A percentile compares a stretch with the other conserved stretches of the same genome.
phyloP scores from a whole-genome alignment of 495 filamentous ascomycete species.

The Choiromyces venosus region DNA sequence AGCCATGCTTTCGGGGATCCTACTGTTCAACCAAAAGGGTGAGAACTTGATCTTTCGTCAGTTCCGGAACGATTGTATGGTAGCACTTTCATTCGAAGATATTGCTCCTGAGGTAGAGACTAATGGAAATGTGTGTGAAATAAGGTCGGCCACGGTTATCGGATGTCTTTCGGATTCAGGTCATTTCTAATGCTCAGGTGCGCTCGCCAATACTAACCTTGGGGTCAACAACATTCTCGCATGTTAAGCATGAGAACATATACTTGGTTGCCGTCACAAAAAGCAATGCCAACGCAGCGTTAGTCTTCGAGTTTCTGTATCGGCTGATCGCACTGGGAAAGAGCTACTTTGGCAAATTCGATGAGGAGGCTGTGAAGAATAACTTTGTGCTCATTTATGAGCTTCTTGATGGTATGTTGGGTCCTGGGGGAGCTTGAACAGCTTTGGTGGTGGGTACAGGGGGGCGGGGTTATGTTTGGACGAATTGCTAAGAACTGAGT shows the following conservation, averaged over 20 bases:
- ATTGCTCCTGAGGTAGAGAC: neutral
- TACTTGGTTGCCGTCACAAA: constrained; percentile 97
- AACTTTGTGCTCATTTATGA: constrained; percentile 99
- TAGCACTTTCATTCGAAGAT: constrained; percentile 1
- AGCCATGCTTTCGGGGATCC: constrained; percentile 85
- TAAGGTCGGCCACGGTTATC: constrained; percentile 75
- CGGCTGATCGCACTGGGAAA: constrained; percentile 82
- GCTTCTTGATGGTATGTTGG: constrained; percentile 74
- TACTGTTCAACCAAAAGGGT: constrained; percentile 99
- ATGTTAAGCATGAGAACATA: constrained; percentile 99
- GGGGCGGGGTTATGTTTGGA: constrained; percentile 3
- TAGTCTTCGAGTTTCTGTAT: constrained; percentile 98
- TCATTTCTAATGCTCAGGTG: constrained; percentile 97
- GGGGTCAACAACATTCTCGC: constrained; percentile 96
- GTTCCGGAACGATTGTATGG: constrained; percentile 83
- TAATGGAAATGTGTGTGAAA: constrained; percentile 2
- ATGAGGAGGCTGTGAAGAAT: constrained; percentile 99
- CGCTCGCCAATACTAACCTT: constrained; percentile 96
- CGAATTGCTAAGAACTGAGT: constrained; percentile 16
- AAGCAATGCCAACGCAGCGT: constrained; percentile 98
- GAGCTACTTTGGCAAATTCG: constrained; percentile 97
- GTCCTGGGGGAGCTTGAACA: neutral
- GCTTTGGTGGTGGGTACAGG: neutral
- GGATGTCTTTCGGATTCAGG: constrained; percentile 99
- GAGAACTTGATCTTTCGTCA: constrained; percentile 99